Percentiles rank a stretch among this genome's conserved stretches.
phyloP scores from a whole-genome alignment of 2,329 filamentous ascomycete species.

The Triangularia setosa region DNA sequence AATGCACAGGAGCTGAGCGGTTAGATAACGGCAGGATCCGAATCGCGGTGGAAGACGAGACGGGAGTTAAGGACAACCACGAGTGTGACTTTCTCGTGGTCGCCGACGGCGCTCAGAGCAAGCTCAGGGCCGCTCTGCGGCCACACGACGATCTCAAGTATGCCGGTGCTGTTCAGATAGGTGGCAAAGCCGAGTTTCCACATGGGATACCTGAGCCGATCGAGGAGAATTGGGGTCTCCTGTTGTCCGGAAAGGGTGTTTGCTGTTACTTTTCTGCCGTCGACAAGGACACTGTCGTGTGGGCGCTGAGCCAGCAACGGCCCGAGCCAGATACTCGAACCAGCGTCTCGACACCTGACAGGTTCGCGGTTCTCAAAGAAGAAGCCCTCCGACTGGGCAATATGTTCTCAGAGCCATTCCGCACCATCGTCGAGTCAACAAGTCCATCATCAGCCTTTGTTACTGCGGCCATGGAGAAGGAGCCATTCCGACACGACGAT shows the following conservation, averaged over 20 bases:
- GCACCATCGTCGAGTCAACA: constrained; percentile 37
- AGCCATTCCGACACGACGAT: constrained; percentile 38
- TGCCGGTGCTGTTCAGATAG: constrained; percentile 36
- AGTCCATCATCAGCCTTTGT: constrained; percentile 36
- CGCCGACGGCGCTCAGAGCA: constrained; percentile 43
- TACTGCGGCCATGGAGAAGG: constrained; percentile 43
- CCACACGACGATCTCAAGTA: constrained; percentile 37
- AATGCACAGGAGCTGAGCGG: constrained; percentile 5
- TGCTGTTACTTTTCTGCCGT: constrained; percentile 44
- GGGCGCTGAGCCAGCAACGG: constrained; percentile 39
- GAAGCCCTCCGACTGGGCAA: constrained; percentile 33
- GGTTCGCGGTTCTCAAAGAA: constrained; percentile 29
- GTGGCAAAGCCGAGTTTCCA: constrained; percentile 37
- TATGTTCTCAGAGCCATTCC: constrained; percentile 38
- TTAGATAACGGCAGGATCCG: constrained; percentile 11
- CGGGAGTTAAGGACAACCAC: neutral
- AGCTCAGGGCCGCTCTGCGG: constrained; percentile 37
- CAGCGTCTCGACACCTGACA: constrained; percentile 16
- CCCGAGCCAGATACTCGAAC: constrained; percentile 13
- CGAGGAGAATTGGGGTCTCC: constrained; percentile 38
- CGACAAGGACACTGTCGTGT: constrained; percentile 38
- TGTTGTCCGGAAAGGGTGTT: constrained; percentile 37
- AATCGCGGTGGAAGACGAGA: neutral
- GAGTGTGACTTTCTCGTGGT: constrained; percentile 42
- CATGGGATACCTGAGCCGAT: constrained; percentile 32